These are phyloP conservation scores for Senna siamea DNA, from an alignment of 306 rosid species.

Conservation along the genomic window DNA sequence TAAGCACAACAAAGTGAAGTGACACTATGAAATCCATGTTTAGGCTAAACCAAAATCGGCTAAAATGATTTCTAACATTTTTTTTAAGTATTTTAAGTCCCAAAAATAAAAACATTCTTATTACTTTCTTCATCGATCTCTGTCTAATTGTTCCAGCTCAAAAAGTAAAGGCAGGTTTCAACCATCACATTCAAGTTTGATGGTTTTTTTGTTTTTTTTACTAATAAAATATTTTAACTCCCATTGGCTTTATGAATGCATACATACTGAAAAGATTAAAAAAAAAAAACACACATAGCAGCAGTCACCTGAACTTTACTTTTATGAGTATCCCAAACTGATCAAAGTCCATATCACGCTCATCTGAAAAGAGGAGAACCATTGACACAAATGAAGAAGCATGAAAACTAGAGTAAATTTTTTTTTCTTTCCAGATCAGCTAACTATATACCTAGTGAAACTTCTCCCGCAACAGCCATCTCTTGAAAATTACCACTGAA, in stretches of 20 bases:
- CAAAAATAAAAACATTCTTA: background rate
- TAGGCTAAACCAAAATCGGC: conserved; percentile 7
- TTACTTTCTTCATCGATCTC: background rate
- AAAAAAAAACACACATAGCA: background rate
- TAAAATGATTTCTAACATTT: background rate
- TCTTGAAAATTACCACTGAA: conserved; percentile 86
- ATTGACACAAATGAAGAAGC: conserved; percentile 34
- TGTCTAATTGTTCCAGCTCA: too few relatives aligned
- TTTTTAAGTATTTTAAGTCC: too few relatives aligned
- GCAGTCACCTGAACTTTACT: conserved; percentile 92
- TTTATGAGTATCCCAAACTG: conserved; percentile 87
- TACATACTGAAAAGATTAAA: conserved; percentile 1
- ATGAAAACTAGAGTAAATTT: conserved; percentile 24
- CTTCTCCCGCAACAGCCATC: conserved; percentile 99
- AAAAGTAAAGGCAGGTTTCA: conserved; percentile 7
- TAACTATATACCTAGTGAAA: conserved; percentile 68
- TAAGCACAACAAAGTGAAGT: background rate
- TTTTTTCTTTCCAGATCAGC: conserved; percentile 8
- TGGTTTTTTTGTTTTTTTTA: background rate
- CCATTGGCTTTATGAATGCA: conserved; percentile 21
- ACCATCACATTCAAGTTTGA: conserved; percentile 22
- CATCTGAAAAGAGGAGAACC: conserved; percentile 66
- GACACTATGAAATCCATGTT: background rate
- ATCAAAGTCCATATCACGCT: conserved; percentile 80
- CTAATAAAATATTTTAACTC: conserved; percentile 1